A percentile compares a stretch with the other conserved stretches of the same genome.
Evolutionary conservation across 108 stramenopile species (phyloP).

Genomic region (Skeletonema marinoi): DNA sequence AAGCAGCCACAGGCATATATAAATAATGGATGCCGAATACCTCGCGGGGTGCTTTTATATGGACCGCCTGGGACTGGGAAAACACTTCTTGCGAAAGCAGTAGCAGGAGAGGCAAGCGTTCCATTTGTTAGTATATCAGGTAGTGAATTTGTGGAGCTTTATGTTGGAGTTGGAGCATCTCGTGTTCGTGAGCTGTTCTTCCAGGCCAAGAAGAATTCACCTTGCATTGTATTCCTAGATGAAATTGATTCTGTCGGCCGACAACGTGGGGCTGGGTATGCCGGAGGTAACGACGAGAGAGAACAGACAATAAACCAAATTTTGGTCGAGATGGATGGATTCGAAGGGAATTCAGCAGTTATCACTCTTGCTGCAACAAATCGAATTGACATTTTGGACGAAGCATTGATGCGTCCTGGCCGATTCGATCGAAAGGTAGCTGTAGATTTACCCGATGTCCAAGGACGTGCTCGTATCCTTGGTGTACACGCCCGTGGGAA

Average conservation of each 20-base stretch:
- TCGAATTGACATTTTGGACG: conserved; percentile 94
- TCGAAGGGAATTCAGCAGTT: conserved; percentile 92
- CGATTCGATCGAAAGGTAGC: conserved; percentile 98
- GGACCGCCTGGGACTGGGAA: conserved; percentile 99
- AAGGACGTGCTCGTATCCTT: conserved; percentile 91
- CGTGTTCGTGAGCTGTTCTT: conserved; percentile 99
- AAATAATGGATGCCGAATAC: conserved; percentile 85
- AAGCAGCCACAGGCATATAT: conserved; percentile 91
- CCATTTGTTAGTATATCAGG: conserved; percentile 99
- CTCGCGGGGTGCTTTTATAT: conserved; percentile 95
- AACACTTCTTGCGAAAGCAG: conserved; percentile 97
- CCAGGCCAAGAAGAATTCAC: conserved; percentile 99
- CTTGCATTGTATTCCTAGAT: conserved; percentile 99
- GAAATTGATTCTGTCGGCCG: conserved; percentile 99
- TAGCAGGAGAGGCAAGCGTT: conserved; percentile 99
- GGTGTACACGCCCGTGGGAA: conserved; percentile 94
- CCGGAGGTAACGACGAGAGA: conserved; percentile 96
- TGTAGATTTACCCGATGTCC: conserved; percentile 94
- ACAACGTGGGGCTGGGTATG: conserved; percentile 80
- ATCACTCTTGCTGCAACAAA: conserved; percentile 99
- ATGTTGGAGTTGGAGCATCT: conserved; percentile 98
- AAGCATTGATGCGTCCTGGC: conserved; percentile 95
- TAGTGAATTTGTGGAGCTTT: conserved; percentile 99
- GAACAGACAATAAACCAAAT: conserved; percentile 99
- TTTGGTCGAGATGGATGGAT: conserved; percentile 98